phyloP scores from a whole-genome alignment of 1,284 basidiomycete genomes.

The Moesziomyces sp. region DNA sequence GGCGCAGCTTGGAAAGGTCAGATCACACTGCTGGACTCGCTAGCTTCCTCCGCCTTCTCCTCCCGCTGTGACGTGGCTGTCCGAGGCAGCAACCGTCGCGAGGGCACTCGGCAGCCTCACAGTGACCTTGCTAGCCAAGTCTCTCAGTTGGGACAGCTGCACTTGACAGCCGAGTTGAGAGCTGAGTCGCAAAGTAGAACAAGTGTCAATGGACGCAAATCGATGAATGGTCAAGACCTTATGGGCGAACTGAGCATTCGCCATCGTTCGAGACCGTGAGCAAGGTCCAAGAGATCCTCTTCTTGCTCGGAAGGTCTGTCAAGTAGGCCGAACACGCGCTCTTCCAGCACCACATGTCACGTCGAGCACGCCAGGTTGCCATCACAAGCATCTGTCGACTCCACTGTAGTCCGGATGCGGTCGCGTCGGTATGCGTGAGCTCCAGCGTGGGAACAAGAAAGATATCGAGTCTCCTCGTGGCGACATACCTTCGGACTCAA shows the following conservation, averaged over 20 bases:
- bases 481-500: conserved; percentile 3
- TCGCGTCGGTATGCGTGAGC: no score
- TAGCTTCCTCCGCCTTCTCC: no score
- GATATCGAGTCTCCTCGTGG: no score
- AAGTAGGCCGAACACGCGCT: conserved; percentile 1
- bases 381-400: conserved; percentile 1
- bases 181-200: background rate
- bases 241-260: background rate
- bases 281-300: conserved; percentile 3
- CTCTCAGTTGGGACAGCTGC: background rate
- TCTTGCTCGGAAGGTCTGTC: conserved; percentile 3
- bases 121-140: background rate
- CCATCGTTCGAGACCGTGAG: conserved; percentile 2
- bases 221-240: background rate
- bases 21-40: no score
- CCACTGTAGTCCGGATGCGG: no score
- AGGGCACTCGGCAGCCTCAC: background rate
- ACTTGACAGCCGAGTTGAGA: conserved; percentile 9
- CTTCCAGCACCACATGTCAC: conserved; percentile 5
- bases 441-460: background rate
- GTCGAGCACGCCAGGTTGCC: conserved; percentile 2
- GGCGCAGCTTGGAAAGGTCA: no score
- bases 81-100: background rate
- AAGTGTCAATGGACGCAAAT: background rate
- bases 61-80: background rate